Conservation (phyloP, 1,139 yeast genomes). For the Taphrina flavorubra region DNA sequence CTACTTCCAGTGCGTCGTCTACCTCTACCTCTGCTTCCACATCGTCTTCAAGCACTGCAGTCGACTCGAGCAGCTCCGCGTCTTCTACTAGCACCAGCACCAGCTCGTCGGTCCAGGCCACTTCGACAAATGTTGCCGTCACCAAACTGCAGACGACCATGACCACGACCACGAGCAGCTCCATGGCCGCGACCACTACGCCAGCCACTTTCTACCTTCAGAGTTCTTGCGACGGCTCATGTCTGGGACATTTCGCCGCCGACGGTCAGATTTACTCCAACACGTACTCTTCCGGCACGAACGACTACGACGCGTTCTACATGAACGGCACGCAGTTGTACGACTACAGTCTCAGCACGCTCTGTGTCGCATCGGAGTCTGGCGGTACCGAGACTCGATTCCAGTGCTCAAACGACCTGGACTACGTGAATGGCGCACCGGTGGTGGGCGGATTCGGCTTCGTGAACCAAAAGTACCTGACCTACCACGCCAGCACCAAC, state of each 20-base stretch:
- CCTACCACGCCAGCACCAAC: constrained; percentile 6
- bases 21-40: neutral
- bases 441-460: constrained; percentile 19
- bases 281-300: constrained; percentile 14
- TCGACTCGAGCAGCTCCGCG: neutral
- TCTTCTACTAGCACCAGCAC: neutral
- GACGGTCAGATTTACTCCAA: constrained; percentile 23
- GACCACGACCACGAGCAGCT: constrained; percentile 1
- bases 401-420: constrained; percentile 29
- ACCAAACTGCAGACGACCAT: neutral
- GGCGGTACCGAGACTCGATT: constrained; percentile 3
- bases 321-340: constrained; percentile 5
- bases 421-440: constrained; percentile 14
- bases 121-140: neutral
- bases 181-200: neutral
- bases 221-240: constrained; percentile 24
- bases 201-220: constrained; percentile 13
- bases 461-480: neutral
- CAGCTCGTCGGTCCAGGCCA: neutral
- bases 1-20: neutral
- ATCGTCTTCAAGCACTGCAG: neutral
- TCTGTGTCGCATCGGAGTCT: constrained; percentile 22
- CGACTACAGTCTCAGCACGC: constrained; percentile 1
- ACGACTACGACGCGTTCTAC: constrained; percentile 17
- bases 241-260: constrained; percentile 25